Evolutionary conservation across 768 basidiomycete genomes (phyloP).

Genomic region (Suillus occidentalis): DNA sequence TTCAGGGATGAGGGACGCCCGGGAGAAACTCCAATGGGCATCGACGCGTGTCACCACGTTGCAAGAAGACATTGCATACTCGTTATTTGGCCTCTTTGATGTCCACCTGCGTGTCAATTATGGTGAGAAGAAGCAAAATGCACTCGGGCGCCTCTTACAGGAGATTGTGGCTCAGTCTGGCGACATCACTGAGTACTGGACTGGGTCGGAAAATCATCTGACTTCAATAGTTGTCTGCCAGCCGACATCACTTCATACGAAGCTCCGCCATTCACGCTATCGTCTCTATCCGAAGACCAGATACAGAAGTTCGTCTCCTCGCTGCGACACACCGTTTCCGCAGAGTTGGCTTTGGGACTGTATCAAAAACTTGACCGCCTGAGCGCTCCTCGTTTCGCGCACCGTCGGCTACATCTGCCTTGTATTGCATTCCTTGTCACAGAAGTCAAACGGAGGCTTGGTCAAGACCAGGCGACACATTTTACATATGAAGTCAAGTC

Average conservation of each 20-base stretch:
- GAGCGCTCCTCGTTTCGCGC: background rate
- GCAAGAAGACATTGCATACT: too few species aligned
- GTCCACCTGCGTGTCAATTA: constrained; percentile 14
- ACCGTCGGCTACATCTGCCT: background rate
- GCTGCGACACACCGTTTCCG: background rate
- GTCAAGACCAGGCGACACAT: constrained; percentile 3
- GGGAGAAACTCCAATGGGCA: too few species aligned
- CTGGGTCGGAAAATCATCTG: constrained; percentile 2
- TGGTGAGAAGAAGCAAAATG: constrained; percentile 13
- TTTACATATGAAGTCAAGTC: background rate
- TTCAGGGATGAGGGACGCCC: too few species aligned
- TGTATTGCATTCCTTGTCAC: background rate
- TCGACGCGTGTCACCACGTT: too few species aligned
- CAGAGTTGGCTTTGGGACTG: background rate
- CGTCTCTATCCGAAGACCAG: background rate
- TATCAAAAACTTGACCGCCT: background rate
- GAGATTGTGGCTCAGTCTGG: constrained; percentile 7
- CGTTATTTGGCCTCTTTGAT: background rate
- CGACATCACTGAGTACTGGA: constrained; percentile 2
- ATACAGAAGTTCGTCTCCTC: background rate
- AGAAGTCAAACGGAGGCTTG: constrained; percentile 11
- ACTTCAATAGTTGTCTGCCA: background rate
- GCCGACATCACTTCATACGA: background rate
- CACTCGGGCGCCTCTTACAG: background rate
- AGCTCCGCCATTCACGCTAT: background rate